Base-by-base conservation (phyloP, 2,329 filamentous ascomycete genomes). In the Purpureocillium takamizusanense region DNA sequence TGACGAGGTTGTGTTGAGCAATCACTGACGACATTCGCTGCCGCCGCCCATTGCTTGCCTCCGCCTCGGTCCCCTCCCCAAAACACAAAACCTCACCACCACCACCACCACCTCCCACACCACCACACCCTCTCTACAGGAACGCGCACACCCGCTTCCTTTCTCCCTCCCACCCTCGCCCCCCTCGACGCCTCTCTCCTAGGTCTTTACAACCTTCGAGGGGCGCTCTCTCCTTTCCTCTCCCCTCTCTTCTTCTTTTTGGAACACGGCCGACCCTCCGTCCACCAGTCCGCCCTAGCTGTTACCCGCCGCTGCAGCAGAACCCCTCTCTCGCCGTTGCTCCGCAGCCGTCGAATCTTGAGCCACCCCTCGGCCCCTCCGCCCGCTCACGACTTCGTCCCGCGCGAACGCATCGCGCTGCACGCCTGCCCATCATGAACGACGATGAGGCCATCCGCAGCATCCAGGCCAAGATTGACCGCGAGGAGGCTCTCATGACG, bases 401-500 rank as follows among this genome's bases (percentile, higher is more conserved):
- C 43, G 58, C 58, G 60, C 60, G 59, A 51, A 59, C 60, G 56
- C 42, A 61, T 59, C 59, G 57, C 57, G 59, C 57, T 52, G 41
- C 53, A 49, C 51, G 36, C 25, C 49, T 57, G 56, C 60, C 62
- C 65, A 67, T 59, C 60, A 81, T 80, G 72, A 76, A 72, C 59
- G 75, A 80, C 57, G 74, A 80, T 46, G 73, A 80, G 53, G 70
- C 74, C 50, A 71, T 80, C 65, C 79, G 79, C 65, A 84, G 87
- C 63, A 88, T 98, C 67, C 80, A 84, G 68, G 84, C 82, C 70
- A 97, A 98, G 83, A 97, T 98, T 65, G 87, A 95, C 72, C 82
- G 90, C 61, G 92, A 98, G 67, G 90, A 89, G 73, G 85, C 83
- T 54, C 81, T 97, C 57, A 92, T 98, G 72, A 85, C 85, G 63